Evolutionary conservation across 495 filamentous ascomycete species (phyloP).

Genomic region (Aspergillus haitiensis): DNA sequence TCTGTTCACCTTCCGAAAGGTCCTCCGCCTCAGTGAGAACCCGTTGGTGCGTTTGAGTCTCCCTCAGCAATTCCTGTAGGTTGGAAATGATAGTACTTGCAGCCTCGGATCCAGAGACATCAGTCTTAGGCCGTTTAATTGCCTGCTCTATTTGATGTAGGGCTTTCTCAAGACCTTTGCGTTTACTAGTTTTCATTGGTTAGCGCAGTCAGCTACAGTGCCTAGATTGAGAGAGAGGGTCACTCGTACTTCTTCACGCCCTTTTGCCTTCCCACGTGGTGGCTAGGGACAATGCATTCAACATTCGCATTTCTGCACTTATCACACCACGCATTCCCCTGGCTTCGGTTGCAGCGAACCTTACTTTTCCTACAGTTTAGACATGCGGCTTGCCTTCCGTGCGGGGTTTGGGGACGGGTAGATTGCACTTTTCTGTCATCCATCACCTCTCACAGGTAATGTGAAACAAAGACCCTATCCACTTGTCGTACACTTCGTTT

Average conservation of each 20-base stretch:
- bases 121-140: slow-evolving; percentile 59
- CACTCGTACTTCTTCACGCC: slow-evolving; percentile 68
- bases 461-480: background rate
- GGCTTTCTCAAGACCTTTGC: slow-evolving; percentile 70
- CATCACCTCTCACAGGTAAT: slow-evolving; percentile 16
- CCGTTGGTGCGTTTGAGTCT: slow-evolving; percentile 44
- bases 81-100: slow-evolving; percentile 54
- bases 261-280: slow-evolving; percentile 70
- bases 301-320: slow-evolving; percentile 58
- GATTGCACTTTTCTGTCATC: slow-evolving; percentile 5
- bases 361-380: slow-evolving; percentile 68
- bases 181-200: slow-evolving; percentile 54
- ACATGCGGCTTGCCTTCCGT: slow-evolving; percentile 60
- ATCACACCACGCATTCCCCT: slow-evolving; percentile 54
- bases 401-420: slow-evolving; percentile 12
- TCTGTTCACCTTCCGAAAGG: slow-evolving; percentile 31
- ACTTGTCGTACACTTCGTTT: background rate
- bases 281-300: slow-evolving; percentile 65
- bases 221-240: background rate
- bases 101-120: slow-evolving; percentile 48
- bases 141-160: slow-evolving; percentile 73
- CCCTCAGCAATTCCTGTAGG: slow-evolving; percentile 56
- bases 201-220: background rate
- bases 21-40: slow-evolving; percentile 30
- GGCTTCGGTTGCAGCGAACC: slow-evolving; percentile 60